Evolutionary conservation across 2,329 filamentous ascomycete genomes (phyloP).

Genomic region (Hymenoscyphus scutula): DNA sequence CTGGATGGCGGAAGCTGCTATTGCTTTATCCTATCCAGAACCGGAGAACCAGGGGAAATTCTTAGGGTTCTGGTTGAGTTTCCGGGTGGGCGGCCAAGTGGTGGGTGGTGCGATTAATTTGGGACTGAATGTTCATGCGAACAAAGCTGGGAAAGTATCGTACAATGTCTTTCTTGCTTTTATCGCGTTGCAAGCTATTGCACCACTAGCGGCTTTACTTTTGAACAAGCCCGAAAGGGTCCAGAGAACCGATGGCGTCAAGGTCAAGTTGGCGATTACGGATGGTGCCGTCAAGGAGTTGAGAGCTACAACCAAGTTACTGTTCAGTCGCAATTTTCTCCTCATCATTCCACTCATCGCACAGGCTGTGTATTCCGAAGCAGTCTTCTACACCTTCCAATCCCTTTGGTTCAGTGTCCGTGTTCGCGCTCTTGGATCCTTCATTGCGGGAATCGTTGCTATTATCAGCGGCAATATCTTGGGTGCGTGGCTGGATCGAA

Average conservation of each 20-base stretch:
- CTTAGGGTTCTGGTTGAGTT: conserved; percentile 66
- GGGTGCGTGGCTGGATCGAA: conserved; percentile 41
- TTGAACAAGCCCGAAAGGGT: conserved; percentile 61
- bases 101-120: conserved; percentile 71
- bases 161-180: conserved; percentile 69
- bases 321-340: conserved; percentile 60
- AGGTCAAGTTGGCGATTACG: conserved; percentile 57
- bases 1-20: conserved; percentile 73
- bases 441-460: conserved; percentile 66
- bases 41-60: conserved; percentile 64
- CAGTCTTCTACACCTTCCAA: conserved; percentile 70
- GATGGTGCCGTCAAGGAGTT: conserved; percentile 58
- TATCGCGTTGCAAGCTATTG: conserved; percentile 65
- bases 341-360: conserved; percentile 66
- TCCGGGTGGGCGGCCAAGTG: conserved; percentile 61
- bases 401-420: conserved; percentile 69
- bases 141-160: conserved; percentile 61
- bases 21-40: conserved; percentile 70
- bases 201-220: conserved; percentile 62
- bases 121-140: conserved; percentile 58
- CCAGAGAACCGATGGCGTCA: conserved; percentile 62
- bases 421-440: conserved; percentile 66
- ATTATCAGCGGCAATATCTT: conserved; percentile 64
- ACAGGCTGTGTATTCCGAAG: conserved; percentile 68
- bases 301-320: conserved; percentile 55